A percentile compares a stretch with the other conserved stretches of the same genome.
Conservation (phyloP, 257 asterid species). For the Primulina tabacum region DNA sequence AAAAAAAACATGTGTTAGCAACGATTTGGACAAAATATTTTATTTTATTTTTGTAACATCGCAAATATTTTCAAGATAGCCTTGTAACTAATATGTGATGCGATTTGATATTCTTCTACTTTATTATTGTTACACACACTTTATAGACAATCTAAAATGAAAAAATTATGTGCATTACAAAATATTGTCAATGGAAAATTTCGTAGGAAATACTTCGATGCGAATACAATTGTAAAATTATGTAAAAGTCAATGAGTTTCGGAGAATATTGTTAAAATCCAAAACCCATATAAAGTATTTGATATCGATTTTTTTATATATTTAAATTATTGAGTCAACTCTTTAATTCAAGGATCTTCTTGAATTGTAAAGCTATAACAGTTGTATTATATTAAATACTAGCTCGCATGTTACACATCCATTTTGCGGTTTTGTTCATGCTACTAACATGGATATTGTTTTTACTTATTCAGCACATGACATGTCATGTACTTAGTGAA, state of each 20-base stretch:
- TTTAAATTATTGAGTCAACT: neutral
- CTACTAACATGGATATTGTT: too few relatives aligned
- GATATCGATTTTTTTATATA: too few relatives aligned
- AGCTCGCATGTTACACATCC: neutral
- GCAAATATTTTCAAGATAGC: constrained; percentile 21
- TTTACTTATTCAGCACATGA: too few relatives aligned
- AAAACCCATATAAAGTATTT: too few relatives aligned
- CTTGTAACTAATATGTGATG: constrained; percentile 1
- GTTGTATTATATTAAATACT: too few relatives aligned
- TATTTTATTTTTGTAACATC: constrained; percentile 14
- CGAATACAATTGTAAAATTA: neutral
- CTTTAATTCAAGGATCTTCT: neutral
- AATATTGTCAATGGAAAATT: neutral
- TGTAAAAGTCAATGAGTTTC: neutral
- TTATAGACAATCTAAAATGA: too few relatives aligned
- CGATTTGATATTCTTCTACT: constrained; percentile 1
- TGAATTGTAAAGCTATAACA: neutral
- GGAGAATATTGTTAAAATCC: neutral
- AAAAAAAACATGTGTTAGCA: too few relatives aligned
- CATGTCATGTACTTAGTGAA: too few relatives aligned
- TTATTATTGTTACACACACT: too few relatives aligned
- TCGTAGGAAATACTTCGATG: neutral
- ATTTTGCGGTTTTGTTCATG: too few relatives aligned
- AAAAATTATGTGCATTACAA: too few relatives aligned
- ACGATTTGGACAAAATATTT: too few relatives aligned